Evolutionary conservation across 1,284 basidiomycete genomes (phyloP).

Genomic region (Takashimella tepidaria): DNA sequence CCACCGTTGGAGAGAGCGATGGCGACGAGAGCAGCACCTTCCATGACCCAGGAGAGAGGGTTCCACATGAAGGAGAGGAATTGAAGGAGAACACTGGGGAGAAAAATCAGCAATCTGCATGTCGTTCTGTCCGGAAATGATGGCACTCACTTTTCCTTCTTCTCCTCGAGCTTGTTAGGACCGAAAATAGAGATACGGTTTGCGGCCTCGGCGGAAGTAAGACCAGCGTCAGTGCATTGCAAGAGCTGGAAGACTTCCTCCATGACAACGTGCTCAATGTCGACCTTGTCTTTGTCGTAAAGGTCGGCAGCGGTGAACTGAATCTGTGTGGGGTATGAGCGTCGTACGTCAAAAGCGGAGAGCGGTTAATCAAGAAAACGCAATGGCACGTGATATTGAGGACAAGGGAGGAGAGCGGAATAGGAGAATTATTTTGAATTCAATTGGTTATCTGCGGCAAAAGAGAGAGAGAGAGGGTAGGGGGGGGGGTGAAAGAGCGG

Average conservation of each 20-base stretch:
- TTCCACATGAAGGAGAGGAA: slow-evolving; percentile 99
- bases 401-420: not conserved
- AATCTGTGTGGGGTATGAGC: slow-evolving; percentile 24
- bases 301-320: slow-evolving; percentile 56
- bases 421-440: too few species aligned
- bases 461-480: too few species aligned
- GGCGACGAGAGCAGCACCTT: slow-evolving; percentile 92
- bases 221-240: slow-evolving; percentile 75
- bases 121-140: not conserved
- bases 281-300: slow-evolving; percentile 98
- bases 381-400: slow-evolving; percentile 3
- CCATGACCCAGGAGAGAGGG: slow-evolving; percentile 99
- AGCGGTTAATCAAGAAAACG: too few species aligned
- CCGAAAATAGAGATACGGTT: slow-evolving; percentile 93
- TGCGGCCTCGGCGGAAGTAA: slow-evolving; percentile 65
- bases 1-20: slow-evolving; percentile 93
- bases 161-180: slow-evolving; percentile 88
- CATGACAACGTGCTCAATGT: slow-evolving; percentile 92
- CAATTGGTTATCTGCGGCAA: too few species aligned
- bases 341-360: not conserved
- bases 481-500: too few species aligned
- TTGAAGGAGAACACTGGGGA: slow-evolving; percentile 51
- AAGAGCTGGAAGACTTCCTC: slow-evolving; percentile 96
- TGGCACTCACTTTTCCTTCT: slow-evolving; percentile 65
- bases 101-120: slow-evolving; percentile 9